Conservation (phyloP, 495 filamentous ascomycete genomes). For the Apiosordaria backusii region DNA sequence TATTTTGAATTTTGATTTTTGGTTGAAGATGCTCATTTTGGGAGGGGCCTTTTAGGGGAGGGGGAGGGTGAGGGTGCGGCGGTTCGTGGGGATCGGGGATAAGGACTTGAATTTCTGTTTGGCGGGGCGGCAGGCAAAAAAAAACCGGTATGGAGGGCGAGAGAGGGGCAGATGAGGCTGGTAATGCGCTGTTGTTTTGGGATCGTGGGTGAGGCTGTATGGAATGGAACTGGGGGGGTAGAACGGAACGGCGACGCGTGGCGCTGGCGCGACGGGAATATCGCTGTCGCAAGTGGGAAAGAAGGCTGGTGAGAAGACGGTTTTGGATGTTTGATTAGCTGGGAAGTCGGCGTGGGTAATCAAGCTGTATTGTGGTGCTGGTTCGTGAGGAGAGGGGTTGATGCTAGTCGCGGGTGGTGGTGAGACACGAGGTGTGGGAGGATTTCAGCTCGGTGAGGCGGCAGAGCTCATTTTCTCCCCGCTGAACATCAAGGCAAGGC, state of each 20-base stretch:
- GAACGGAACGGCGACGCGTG: conserved; percentile 2
- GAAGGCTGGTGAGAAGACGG: not conserved
- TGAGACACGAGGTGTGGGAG: conserved; percentile 1
- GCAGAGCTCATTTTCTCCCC: not conserved
- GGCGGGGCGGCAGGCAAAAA: no score
- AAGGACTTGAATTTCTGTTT: no score
- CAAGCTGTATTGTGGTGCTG: not conserved
- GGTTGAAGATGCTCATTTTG: conserved; percentile 36
- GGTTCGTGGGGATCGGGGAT: not conserved
- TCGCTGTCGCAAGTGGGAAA: not conserved
- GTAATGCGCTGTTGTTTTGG: not conserved
- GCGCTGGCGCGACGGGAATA: not conserved
- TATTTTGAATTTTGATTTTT: conserved; percentile 38
- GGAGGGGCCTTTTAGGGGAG: not conserved
- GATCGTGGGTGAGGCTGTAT: not conserved
- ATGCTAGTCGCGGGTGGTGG: not conserved
- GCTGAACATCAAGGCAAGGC: not conserved
- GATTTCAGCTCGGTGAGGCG: conserved; percentile 4
- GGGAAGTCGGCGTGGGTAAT: not conserved
- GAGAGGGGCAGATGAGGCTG: not conserved
- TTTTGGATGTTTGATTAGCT: not conserved
- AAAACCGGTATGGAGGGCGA: not conserved
- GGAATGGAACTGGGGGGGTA: not conserved
- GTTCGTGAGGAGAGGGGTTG: not conserved
- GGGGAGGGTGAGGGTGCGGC: not conserved